Evolutionary conservation across 2,329 filamentous ascomycete genomes (phyloP).

Genomic region (Microcera coccophila): DNA sequence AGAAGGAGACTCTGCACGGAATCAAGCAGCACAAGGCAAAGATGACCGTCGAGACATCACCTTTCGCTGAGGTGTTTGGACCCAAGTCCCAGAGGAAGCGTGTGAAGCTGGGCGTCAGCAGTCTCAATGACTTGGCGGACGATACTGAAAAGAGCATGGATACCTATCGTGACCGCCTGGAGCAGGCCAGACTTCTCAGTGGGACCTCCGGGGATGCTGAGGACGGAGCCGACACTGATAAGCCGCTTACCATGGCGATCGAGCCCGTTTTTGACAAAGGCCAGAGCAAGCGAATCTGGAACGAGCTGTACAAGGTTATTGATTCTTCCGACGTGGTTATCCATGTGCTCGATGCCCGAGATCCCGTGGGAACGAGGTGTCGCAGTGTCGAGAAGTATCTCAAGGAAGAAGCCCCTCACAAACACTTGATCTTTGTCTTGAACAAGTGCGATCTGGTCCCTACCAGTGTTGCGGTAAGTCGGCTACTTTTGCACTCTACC

Average conservation of each 20-base stretch:
- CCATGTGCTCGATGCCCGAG: constrained; percentile 87
- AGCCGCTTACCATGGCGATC: constrained; percentile 56
- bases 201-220: constrained; percentile 59
- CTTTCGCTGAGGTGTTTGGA: constrained; percentile 86
- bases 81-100: constrained; percentile 90
- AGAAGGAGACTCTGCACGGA: constrained; percentile 65
- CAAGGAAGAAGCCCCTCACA: constrained; percentile 87
- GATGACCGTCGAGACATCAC: constrained; percentile 83
- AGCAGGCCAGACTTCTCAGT: constrained; percentile 72
- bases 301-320: constrained; percentile 92
- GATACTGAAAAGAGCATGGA: constrained; percentile 78
- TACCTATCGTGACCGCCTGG: constrained; percentile 72
- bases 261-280: constrained; percentile 92
- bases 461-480: constrained; percentile 89
- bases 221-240: constrained; percentile 44
- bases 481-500: constrained; percentile 12
- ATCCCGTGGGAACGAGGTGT: constrained; percentile 87
- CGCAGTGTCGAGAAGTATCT: constrained; percentile 79
- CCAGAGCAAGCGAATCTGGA: constrained; percentile 94
- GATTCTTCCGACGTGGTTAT: constrained; percentile 94
- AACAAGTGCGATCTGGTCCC: constrained; percentile 74
- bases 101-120: constrained; percentile 81
- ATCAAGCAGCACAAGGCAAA: constrained; percentile 91
- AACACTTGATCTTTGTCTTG: constrained; percentile 64
- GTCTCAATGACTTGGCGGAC: constrained; percentile 75